Evolutionary conservation across 345 rosid species (phyloP).

Genomic region (Cardamine resedifolia): DNA sequence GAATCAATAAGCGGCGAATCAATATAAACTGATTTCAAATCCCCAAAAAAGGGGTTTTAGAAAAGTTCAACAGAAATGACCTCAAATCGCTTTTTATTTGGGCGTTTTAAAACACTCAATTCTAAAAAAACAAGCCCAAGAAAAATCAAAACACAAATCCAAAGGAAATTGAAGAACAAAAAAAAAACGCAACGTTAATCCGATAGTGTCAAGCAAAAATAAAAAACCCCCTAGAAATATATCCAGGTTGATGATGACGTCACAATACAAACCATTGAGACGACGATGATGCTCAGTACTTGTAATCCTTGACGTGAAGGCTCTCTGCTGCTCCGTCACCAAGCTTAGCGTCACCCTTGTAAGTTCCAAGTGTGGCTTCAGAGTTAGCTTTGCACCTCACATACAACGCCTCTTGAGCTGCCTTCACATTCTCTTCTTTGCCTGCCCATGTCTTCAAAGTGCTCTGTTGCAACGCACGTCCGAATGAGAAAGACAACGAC

Average conservation of each 20-base stretch:
- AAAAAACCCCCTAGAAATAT: conserved; percentile 18
- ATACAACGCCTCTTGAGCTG: conserved; percentile 66
- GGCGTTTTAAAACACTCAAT: conserved; percentile 13
- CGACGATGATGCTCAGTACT: conserved; percentile 25
- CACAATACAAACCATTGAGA: conserved; percentile 16
- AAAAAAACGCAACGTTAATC: not conserved
- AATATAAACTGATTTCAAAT: not conserved
- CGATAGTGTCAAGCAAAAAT: conserved; percentile 20
- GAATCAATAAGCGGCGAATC: not conserved
- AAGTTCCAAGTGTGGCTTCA: conserved; percentile 83
- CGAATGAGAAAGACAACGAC: conserved; percentile 88
- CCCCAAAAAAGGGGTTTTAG: not conserved
- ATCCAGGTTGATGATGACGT: conserved; percentile 26
- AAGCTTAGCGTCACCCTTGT: conserved; percentile 74
- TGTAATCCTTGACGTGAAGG: conserved; percentile 54
- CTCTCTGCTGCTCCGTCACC: conserved; percentile 84
- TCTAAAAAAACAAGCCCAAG: conserved; percentile 17
- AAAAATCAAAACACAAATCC: conserved; percentile 24
- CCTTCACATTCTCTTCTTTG: conserved; percentile 67
- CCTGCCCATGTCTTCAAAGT: conserved; percentile 97
- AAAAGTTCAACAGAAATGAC: conserved; percentile 19
- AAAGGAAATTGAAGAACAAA: not conserved
- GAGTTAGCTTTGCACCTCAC: conserved; percentile 93
- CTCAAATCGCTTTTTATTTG: conserved; percentile 31
- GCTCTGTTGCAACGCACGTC: conserved; percentile 95